Evolutionary conservation across 306 rosid species (phyloP), one percentile per base, ranked within the genome.

Genomic region (Corylus heterophylla): DNA sequence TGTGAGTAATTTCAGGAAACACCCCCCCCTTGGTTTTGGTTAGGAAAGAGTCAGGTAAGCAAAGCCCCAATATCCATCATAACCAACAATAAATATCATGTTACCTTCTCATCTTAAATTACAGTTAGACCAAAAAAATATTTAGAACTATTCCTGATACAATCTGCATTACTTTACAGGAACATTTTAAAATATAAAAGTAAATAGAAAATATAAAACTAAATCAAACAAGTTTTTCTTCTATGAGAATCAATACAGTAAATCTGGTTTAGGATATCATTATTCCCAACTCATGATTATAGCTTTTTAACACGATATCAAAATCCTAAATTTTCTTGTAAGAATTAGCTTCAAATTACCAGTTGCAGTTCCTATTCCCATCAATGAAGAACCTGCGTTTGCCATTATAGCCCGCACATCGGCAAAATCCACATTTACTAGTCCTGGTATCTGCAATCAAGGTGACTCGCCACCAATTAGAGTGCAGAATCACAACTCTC

Each of bases 361-460:
- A 79, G 93, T 92, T 70, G 97, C 97, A 70, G 94, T 94, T 89
- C 97, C 97, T 72, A 90, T 94, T 75, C 97, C 98, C 98, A 94
- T 90, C 84, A 92, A 79, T 62, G 96, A 94, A 84, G 98, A 94
- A 73, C 98, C 98, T 14, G 97, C 98, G 79, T 86, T 92, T 73
- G 93, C 98, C 97, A 94, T 94, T 88, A 94, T 90, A 79, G 98
- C 96, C 74, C 96, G 89, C 66, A 94, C 97, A 82, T 94, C 97
- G 27, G 98, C 98, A 88, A 94, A 94, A 85, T 94, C 98, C 71
- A 92, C 98, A 79, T 94, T 94, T 31, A 90, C 98, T 71, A 92
- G 85, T 61, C 98, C 98, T 4, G 98, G 98, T 78, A 94, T 87
- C 97, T 94, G 92, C 86, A 86, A 73, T 84, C 69, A 79, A 58